Base-by-base conservation (phyloP, 2,329 filamentous ascomycete species). In the Penicillium olsonii region DNA sequence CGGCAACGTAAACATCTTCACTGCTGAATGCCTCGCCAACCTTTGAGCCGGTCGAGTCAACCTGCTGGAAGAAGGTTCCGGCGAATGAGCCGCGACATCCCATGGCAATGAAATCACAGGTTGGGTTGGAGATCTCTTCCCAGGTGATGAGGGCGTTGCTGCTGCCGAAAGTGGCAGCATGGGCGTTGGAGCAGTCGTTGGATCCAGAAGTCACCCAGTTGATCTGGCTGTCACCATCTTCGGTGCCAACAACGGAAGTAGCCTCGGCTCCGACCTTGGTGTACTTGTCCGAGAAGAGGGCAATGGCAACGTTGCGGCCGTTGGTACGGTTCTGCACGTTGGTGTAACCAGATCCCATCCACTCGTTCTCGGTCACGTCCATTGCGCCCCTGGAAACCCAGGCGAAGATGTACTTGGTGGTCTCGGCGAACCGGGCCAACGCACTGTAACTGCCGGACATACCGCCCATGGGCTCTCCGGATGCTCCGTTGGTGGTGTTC, bases 401-500 rank as follows among this genome's bases (percentile, higher is more conserved):
- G 17, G 81, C 73, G 64, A 84, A 83, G 68, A 84, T 81, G 66
- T 85, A 85, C 1, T 73, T 70, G 44, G 75, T 72, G 17, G 73
- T 74, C 49, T 70, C 73, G 37, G 75, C 66, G 67, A 84, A 83
- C 5, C 78, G 76, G 11, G 78, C 78, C 17, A 85, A 75, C 7
- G 69, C 71, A 57, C 78, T 82, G 71, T 84, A 85, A 2, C 80
- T 84, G 24, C 83, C 83, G n/a, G 75, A 74, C 79, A 82, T 85
- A 44, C 83, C 83, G 34, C 83, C 83, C 76, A 84, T 79, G 22
- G 81, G 70, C 65, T 85, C 82, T 40, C 80, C 80, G 34, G 73
- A 75, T 5, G 66, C 81, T 33, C 82, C 82, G 60, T 85, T 84
- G 52, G 79, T 83, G 18, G 77, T 78, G 55, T 83, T 80, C 65